phyloP scores from a whole-genome alignment of 495 filamentous ascomycete species.

The Parathielavia appendiculata region DNA sequence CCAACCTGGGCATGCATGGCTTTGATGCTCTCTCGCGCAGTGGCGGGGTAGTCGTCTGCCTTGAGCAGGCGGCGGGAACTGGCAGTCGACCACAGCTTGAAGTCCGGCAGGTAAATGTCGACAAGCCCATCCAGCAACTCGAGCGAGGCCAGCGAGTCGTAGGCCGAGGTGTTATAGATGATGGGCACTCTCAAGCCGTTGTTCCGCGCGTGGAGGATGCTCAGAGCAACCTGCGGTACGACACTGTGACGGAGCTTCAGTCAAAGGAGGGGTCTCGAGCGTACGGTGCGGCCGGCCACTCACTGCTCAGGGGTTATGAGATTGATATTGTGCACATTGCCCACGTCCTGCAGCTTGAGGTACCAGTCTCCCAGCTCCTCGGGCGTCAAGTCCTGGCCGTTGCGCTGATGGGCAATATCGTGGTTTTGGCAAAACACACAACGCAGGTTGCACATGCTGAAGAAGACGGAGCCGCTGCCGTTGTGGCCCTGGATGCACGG shows the following conservation, averaged over 20 bases:
- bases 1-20: constrained; percentile 73
- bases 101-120: constrained; percentile 74
- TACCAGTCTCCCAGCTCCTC: constrained; percentile 67
- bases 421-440: constrained; percentile 83
- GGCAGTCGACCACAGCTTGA: constrained; percentile 63
- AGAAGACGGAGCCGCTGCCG: constrained; percentile 72
- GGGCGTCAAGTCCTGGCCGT: constrained; percentile 69
- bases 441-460: constrained; percentile 65
- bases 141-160: constrained; percentile 63
- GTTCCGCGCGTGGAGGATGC: constrained; percentile 61
- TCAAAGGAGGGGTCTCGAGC: constrained; percentile 8
- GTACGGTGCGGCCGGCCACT: not conserved
- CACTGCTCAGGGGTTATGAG: constrained; percentile 66
- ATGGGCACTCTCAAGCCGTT: constrained; percentile 63
- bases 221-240: constrained; percentile 68
- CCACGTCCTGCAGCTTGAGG: constrained; percentile 67
- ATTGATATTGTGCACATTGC: constrained; percentile 74
- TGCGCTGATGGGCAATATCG: constrained; percentile 68
- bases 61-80: constrained; percentile 68
- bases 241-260: constrained; percentile 41
- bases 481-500: constrained; percentile 67
- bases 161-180: constrained; percentile 73
- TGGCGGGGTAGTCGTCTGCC: constrained; percentile 61
- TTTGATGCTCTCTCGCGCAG: constrained; percentile 65
- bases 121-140: constrained; percentile 66